A percentile compares a stretch with the other conserved stretches of the same genome.
phyloP scores from a whole-genome alignment of 495 filamentous ascomycete species.

The Penicillium atrosanguineum region DNA sequence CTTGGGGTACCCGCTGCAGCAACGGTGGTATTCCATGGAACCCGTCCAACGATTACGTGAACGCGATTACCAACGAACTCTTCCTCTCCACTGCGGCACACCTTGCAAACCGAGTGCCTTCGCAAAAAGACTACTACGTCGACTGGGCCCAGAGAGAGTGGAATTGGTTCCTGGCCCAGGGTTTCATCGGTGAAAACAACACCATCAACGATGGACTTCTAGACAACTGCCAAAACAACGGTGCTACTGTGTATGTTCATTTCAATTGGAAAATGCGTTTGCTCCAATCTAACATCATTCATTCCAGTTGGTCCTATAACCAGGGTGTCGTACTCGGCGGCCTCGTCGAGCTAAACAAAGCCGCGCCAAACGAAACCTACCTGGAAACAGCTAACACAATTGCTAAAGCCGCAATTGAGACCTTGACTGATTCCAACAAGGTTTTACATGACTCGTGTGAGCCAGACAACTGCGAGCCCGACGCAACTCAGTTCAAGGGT shows the following conservation, averaged over 20 bases:
- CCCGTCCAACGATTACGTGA: constrained; percentile 57
- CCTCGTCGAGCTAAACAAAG: constrained; percentile 62
- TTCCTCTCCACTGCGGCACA: constrained; percentile 68
- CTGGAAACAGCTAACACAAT: constrained; percentile 58
- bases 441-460: constrained; percentile 68
- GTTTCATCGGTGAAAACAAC: constrained; percentile 63
- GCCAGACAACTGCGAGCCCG: constrained; percentile 54
- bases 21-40: constrained; percentile 68
- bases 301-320: constrained; percentile 66
- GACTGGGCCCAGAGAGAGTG: constrained; percentile 57
- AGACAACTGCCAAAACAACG: constrained; percentile 63
- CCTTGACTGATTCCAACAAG: constrained; percentile 47
- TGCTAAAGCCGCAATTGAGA: constrained; percentile 59
- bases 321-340: constrained; percentile 76
- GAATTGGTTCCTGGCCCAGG: constrained; percentile 65
- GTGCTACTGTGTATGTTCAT: constrained; percentile 40
- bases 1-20: constrained; percentile 45
- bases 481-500: constrained; percentile 75
- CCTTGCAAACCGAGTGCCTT: constrained; percentile 63
- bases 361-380: constrained; percentile 50
- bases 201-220: constrained; percentile 72
- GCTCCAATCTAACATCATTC: constrained; percentile 1
- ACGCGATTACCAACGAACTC: constrained; percentile 75
- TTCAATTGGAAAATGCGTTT: background rate
- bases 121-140: constrained; percentile 51